A percentile compares a stretch with the other conserved stretches of the same genome.
Conservation (phyloP, 768 basidiomycete genomes). For the Dictyophora rubrovolvata region DNA sequence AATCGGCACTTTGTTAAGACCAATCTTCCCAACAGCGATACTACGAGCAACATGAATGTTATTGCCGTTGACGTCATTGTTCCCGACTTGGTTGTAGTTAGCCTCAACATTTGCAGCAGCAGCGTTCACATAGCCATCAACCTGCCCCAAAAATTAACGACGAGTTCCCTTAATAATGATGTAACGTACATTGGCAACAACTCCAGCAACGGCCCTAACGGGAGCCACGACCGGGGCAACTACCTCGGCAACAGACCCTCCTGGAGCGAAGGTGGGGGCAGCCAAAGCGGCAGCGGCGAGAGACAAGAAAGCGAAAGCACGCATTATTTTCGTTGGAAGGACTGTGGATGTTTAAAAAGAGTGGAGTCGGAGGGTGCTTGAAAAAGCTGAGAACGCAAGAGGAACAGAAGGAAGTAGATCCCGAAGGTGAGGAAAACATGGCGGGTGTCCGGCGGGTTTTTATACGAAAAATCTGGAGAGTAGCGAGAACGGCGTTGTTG, state of each 20-base stretch:
- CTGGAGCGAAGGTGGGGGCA: background rate
- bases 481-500: background rate
- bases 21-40: background rate
- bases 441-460: background rate
- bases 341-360: background rate
- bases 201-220: background rate
- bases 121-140: background rate
- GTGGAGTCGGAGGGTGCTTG: background rate
- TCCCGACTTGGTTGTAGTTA: background rate
- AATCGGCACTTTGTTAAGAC: background rate
- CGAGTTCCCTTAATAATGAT: too few species aligned
- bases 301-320: background rate
- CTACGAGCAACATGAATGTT: background rate
- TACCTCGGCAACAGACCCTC: background rate
- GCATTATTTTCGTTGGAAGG: background rate
- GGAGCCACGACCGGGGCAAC: background rate
- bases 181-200: background rate
- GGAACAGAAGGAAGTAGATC: background rate
- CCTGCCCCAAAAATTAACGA: background rate
- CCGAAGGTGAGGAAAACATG: background rate
- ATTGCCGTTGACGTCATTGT: background rate
- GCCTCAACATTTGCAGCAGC: background rate
- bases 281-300: background rate
- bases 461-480: background rate
- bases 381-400: background rate